These are phyloP conservation scores for Glarea lozoyensis DNA, from an alignment of 495 filamentous ascomycete genomes.

Conservation along the genomic window DNA sequence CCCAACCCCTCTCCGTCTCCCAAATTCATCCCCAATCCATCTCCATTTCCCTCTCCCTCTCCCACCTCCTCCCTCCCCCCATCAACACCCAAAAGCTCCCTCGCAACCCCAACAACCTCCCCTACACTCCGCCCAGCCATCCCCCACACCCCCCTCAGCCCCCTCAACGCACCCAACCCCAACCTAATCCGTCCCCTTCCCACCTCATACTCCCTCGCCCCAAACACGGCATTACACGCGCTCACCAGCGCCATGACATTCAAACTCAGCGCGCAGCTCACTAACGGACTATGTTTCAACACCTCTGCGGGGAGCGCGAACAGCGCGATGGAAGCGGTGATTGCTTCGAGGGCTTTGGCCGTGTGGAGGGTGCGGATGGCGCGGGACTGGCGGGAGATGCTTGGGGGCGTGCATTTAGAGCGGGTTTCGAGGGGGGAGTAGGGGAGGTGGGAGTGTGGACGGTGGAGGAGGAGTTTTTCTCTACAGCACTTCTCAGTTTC, in stretches of 20 bases:
- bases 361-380: constrained; percentile 42
- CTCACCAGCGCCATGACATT: constrained; percentile 32
- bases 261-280: constrained; percentile 55
- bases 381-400: constrained; percentile 31
- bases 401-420: constrained; percentile 23
- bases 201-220: constrained; percentile 44
- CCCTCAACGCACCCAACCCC: constrained; percentile 57
- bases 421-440: constrained; percentile 28
- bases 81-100: constrained; percentile 33
- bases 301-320: constrained; percentile 52
- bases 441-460: constrained; percentile 35
- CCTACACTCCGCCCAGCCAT: constrained; percentile 57
- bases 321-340: constrained; percentile 53
- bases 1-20: not conserved
- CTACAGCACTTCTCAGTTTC: constrained; percentile 20
- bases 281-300: constrained; percentile 55
- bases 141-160: constrained; percentile 28
- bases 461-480: constrained; percentile 47
- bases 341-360: constrained; percentile 55
- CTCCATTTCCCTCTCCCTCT: too few species aligned
- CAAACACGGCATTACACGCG: constrained; percentile 38
- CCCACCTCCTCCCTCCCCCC: not conserved
- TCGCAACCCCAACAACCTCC: constrained; percentile 53
- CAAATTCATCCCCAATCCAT: too few species aligned
- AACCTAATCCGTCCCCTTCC: constrained; percentile 55